These are phyloP conservation scores for Asterochloris erici DNA, from an alignment of 139 green algal genomes.

Conservation along the genomic window DNA sequence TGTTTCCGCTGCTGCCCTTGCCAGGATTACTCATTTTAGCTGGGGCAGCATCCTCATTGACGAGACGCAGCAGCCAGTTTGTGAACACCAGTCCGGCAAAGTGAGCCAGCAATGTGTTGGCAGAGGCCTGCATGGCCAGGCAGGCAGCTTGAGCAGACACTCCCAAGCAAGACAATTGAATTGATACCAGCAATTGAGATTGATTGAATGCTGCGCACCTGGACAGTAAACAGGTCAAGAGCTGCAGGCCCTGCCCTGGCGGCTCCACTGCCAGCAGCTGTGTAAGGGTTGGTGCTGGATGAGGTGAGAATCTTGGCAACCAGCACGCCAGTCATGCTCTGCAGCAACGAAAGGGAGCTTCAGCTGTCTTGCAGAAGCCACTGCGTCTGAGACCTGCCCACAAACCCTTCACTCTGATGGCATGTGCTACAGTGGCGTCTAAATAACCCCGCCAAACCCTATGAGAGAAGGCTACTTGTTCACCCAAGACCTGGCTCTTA, in stretches of 20 bases:
- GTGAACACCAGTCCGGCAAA: slow-evolving; percentile 78
- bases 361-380: not conserved
- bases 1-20: too few species aligned
- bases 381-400: not conserved
- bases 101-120: slow-evolving; percentile 84
- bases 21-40: not conserved
- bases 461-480: not conserved
- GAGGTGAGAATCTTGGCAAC: slow-evolving; percentile 86
- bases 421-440: too few species aligned
- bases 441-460: too few species aligned
- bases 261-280: slow-evolving; percentile 13
- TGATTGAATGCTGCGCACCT: slow-evolving; percentile 46
- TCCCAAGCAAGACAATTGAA: not conserved
- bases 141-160: not conserved
- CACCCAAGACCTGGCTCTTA: not conserved
- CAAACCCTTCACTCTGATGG: not conserved
- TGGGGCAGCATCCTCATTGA: slow-evolving; percentile 30
- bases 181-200: not conserved
- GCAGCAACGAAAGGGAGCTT: not conserved
- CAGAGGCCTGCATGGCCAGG: slow-evolving; percentile 63
- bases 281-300: slow-evolving; percentile 49
- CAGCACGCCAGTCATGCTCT: slow-evolving; percentile 61
- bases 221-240: slow-evolving; percentile 90
- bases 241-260: slow-evolving; percentile 31
- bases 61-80: slow-evolving; percentile 65